Base-by-base conservation (phyloP, 176 grass and related monocot genomes). In the Canna indica region DNA sequence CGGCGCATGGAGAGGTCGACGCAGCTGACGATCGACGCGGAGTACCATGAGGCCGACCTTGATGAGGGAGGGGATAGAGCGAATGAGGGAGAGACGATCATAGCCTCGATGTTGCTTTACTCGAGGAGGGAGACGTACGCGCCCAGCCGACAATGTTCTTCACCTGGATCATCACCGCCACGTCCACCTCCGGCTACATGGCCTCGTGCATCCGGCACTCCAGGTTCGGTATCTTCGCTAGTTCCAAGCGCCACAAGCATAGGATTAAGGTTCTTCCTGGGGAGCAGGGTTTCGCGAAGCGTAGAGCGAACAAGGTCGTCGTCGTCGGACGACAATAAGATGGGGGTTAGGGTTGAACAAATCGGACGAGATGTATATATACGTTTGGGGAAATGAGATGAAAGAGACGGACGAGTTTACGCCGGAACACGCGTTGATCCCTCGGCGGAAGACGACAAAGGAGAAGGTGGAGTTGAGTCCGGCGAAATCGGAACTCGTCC, bases 31-130 rank as follows among this genome's bases (percentile, higher is more conserved):
- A 80, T 95, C 91, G 20, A 95, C 91, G 29, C 91, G 87, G 77
- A 95, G 91, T 4, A 95, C 91, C 59, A 95, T 95, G 77, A 86
- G 91, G 67, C 91, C 91, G 68, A 95, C 87, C 76, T 95, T 95
- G 79, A 95, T 95, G 82, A 95, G 87, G 24, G 87, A 85, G 29
- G 91, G 90, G 46, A 95, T 81, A 31, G 87, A 90, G 54, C 91
- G 87, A 33, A 95, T 95, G 15, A 87, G 91, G 91, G 90, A 84
- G 90, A 95, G 75, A 95, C 87, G 66, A 95, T 95, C 87, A 95
- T 95, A 42, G 87, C 91, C 79, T 95, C 91, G 75, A 95, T 90
- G 84, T 95, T 95, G 77, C 90, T 95, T 82, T 87, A 95, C 84
- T 95, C 91, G 34, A 95, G 81, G 39, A 95, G 85, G 5, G 85